phyloP scores from a whole-genome alignment of 2,329 filamentous ascomycete genomes.

The Hypoxylon sp. region DNA sequence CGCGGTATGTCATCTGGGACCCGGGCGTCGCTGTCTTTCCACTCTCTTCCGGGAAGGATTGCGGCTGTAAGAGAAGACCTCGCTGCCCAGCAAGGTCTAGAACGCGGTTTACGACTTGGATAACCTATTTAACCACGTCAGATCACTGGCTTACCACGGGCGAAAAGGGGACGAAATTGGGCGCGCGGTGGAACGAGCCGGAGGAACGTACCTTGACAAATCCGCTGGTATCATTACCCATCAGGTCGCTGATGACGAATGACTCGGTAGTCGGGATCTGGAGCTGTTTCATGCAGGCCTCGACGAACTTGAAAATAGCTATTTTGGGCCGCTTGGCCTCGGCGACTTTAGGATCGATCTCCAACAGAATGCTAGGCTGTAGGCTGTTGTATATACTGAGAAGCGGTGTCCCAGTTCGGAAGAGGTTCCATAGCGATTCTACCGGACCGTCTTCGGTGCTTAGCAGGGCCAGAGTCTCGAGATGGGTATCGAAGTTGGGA shows the following conservation, averaged over 20 bases:
- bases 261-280: conserved; percentile 81
- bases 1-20: conserved; percentile 75
- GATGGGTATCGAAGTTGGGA: conserved; percentile 79
- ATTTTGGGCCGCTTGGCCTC: conserved; percentile 84
- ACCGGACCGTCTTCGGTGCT: conserved; percentile 77
- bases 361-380: conserved; percentile 72
- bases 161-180: conserved; percentile 2
- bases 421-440: conserved; percentile 86
- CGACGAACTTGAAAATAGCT: conserved; percentile 90
- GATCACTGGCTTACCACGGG: not conserved
- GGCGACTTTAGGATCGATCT: conserved; percentile 67
- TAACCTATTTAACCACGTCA: conserved; percentile 64
- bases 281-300: conserved; percentile 85
- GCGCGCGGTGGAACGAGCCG: not conserved
- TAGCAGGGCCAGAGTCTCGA: conserved; percentile 74
- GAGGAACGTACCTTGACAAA: conserved; percentile 81
- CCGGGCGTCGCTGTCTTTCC: conserved; percentile 62
- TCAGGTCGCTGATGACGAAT: conserved; percentile 90
- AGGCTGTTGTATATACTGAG: conserved; percentile 89
- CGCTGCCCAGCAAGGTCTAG: conserved; percentile 84
- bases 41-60: conserved; percentile 65
- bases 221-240: conserved; percentile 93
- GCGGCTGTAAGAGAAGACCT: conserved; percentile 72
- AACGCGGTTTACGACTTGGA: conserved; percentile 89
- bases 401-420: conserved; percentile 83